Conservation (phyloP, 83 land plant species). For the Picea engelmannii region DNA sequence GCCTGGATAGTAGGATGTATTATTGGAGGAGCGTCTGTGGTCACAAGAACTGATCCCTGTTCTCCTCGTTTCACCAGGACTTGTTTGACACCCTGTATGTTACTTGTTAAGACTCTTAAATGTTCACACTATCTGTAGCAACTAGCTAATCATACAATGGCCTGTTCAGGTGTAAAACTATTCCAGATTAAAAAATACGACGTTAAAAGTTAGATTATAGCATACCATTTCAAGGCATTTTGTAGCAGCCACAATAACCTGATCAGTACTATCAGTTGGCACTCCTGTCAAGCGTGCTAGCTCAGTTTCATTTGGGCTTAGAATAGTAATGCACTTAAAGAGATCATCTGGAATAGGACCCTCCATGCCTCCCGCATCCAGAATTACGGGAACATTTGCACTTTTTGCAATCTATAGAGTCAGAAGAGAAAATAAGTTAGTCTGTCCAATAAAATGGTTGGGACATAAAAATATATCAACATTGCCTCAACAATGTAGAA, state of each 20-base stretch:
- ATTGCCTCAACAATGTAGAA: not conserved
- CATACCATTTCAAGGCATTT: conserved; percentile 82
- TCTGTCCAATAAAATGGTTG: not conserved
- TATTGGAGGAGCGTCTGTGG: conserved; percentile 66
- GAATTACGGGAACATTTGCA: conserved; percentile 89
- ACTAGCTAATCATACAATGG: not conserved
- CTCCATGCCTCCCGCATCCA: conserved; percentile 98
- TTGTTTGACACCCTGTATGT: conserved; percentile 79
- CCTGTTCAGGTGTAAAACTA: not conserved
- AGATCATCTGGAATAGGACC: conserved; percentile 83
- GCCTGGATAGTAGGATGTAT: conserved; percentile 78
- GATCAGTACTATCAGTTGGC: conserved; percentile 74
- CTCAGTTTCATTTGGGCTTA: conserved; percentile 97
- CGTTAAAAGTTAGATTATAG: not conserved
- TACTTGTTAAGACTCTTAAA: not conserved
- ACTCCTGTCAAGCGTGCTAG: conserved; percentile 75
- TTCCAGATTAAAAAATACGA: not conserved
- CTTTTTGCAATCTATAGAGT: conserved; percentile 68
- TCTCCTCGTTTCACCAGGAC: conserved; percentile 88
- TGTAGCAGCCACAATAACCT: conserved; percentile 68
- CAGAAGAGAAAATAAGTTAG: not conserved
- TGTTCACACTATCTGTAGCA: not conserved
- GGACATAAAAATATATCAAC: not conserved
- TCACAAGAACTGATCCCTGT: conserved; percentile 79
- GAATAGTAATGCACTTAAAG: conserved; percentile 59